Base-by-base conservation (phyloP, 768 basidiomycete genomes). In the Phylloporus arenicola region DNA sequence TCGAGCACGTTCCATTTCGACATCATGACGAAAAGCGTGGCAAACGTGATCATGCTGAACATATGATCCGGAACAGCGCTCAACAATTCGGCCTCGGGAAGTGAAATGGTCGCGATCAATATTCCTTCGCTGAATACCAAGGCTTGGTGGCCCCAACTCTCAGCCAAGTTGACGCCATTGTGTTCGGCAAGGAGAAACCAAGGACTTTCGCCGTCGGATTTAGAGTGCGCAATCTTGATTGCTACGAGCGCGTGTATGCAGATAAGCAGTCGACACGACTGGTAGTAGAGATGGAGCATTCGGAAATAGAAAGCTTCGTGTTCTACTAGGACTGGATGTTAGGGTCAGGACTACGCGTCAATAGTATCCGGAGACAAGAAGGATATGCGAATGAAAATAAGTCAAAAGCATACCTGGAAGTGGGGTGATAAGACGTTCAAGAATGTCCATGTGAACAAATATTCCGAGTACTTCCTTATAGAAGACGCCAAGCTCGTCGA, bases 281-380 rank as follows among this genome's bases (percentile, higher is more conserved):
- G 64, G 51, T 69, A 75, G 47, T 72, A 67, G 34, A 75, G 58
- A 10, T 68, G 56, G 30, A 75, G 63, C 64, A 75, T 73, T 22
- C 69, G 65, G 47, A 70, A 71, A 52, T 76, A 68, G 51, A 75
- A 74, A 29, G 54, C 56, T 52, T 78, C 77, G 45, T 71, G 55
- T 49, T 70, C 68, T 53, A 71, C 65, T 42, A 74, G 59, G 48
- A 77, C 77, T 78, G 48, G 19, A 42, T 29, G 53, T 59, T 34
- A 60, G 62, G 52, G 61, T 60, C 50, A 56, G 61, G 57, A 53
- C 53, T 53, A 53, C 39, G 43, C 46, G 35, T 44, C 42, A 30
- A 22, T 20, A 1, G 27, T 19, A n/a, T 33, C 27, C 27, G 44
- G 42, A 43, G 43, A 35, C 41, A 6, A n/a, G 46, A 35, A 20